Evolutionary conservation across 192 early-diverging fungal genomes (phyloP), one percentile per base, ranked within the genome.

Genomic region (Podila horticola): DNA sequence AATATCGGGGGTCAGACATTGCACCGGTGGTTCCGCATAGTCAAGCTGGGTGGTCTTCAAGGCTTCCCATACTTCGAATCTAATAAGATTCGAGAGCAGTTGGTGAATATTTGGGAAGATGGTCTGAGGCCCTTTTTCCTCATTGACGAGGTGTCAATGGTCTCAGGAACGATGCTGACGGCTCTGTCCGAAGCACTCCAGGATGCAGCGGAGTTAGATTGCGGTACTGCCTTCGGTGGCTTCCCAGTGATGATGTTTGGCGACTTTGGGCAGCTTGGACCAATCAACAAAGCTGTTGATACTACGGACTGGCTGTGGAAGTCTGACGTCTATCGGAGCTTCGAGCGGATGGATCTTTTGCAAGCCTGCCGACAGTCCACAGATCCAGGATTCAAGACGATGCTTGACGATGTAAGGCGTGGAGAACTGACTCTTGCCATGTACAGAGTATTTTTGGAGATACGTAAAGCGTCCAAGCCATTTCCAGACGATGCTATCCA

Each of bases 261-360:
- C 5, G 70, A 71, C 50, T 71, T 64, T 58, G 70, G 70, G 5
- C 70, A 71, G 50, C 24, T 64, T 1, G 70, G 70, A 30, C 62
- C 70, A 26, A 41, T 63, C 26, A 71, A 64, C 70, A 71, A 71
- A 22, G 28, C 62, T 12, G 6, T 64, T 15, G 49, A 59, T 33
- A 62, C 41, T 1, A 62, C 69, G 28, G 69, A 71, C 24, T 71
- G 70, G 70, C 1, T 71, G 15, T 64, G 70, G 70, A 71, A 71
- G 7, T 63, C 70, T 2, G 50, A 55, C 11, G 34, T 29, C 8
- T 71, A 71, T 30, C 49, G 51, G 9, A 41, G 61, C 12, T 71
- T 71, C 26, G 13, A 71, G 33, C 62, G 51, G 0, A 41, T 64
- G 26, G 62, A 64, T 71, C 49, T 71, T 11, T 13, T 64, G 10